phyloP scores from a whole-genome alignment of 2,329 filamentous ascomycete species.

The Penicillium verrucosum region DNA sequence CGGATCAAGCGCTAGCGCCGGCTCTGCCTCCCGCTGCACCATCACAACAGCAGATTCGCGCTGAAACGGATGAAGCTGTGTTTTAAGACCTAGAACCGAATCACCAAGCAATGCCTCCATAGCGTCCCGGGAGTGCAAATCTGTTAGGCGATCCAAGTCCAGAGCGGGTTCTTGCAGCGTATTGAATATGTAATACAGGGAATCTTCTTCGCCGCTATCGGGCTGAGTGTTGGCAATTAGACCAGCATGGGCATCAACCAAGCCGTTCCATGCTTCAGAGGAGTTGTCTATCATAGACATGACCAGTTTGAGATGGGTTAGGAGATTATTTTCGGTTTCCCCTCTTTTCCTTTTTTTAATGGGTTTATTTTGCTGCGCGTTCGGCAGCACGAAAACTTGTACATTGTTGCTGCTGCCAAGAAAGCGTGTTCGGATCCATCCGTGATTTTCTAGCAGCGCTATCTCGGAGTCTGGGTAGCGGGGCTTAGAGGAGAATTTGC shows the following conservation, averaged over 20 bases:
- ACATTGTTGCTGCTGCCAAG: conserved; percentile 21
- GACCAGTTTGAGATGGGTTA: conserved; percentile 27
- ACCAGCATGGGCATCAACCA: conserved; percentile 8
- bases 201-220: conserved; percentile 39
- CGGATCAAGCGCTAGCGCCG: conserved; percentile 67
- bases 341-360: neutral
- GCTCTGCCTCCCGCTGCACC: conserved; percentile 73
- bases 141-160: conserved; percentile 27
- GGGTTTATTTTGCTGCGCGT: conserved; percentile 30
- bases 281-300: conserved; percentile 43
- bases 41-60: conserved; percentile 75
- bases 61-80: conserved; percentile 73
- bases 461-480: conserved; percentile 25
- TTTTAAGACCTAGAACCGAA: conserved; percentile 44
- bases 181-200: conserved; percentile 52
- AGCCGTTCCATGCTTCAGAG: conserved; percentile 38
- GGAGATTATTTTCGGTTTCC: neutral
- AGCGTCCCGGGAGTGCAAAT: conserved; percentile 33
- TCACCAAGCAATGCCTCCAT: conserved; percentile 37
- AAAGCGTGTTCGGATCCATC: conserved; percentile 36
- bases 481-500: conserved; percentile 4
- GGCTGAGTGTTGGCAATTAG: conserved; percentile 6
- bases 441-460: conserved; percentile 27
- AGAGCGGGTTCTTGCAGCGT: conserved; percentile 44
- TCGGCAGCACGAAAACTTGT: conserved; percentile 42